Conservation (phyloP, 2,329 filamentous ascomycete species). For the Thermoascus crustaceus region DNA sequence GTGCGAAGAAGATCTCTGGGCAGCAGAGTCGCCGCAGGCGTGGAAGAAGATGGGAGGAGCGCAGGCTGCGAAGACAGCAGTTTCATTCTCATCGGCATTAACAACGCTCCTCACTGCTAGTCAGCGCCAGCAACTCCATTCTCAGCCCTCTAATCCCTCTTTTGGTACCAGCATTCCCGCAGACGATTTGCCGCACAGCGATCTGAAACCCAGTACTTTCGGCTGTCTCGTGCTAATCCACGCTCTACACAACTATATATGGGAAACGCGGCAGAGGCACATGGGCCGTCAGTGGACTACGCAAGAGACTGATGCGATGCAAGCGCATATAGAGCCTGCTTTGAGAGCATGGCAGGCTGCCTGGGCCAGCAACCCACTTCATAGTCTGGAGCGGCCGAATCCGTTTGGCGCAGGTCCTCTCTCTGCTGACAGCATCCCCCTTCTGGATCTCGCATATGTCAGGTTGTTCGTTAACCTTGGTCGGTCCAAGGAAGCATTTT, state of each 20-base stretch:
- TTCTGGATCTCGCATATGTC: slow-evolving; percentile 87
- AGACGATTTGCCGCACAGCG: slow-evolving; percentile 49
- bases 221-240: slow-evolving; percentile 89
- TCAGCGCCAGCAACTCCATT: slow-evolving; percentile 48
- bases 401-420: slow-evolving; percentile 73
- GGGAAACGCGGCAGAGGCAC: slow-evolving; percentile 89
- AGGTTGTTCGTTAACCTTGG: slow-evolving; percentile 90
- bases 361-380: slow-evolving; percentile 78
- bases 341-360: slow-evolving; percentile 89
- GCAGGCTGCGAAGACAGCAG: slow-evolving; percentile 59
- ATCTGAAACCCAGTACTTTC: slow-evolving; percentile 78
- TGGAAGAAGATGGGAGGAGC: slow-evolving; percentile 73
- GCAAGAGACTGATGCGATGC: slow-evolving; percentile 92
- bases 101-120: slow-evolving; percentile 73
- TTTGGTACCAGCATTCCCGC: slow-evolving; percentile 42
- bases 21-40: slow-evolving; percentile 69
- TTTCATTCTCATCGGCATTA: slow-evolving; percentile 75
- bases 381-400: slow-evolving; percentile 77
- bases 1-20: slow-evolving; percentile 86
- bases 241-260: slow-evolving; percentile 94
- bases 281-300: slow-evolving; percentile 83
- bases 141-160: slow-evolving; percentile 15
- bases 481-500: slow-evolving; percentile 84
- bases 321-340: slow-evolving; percentile 87
- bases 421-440: slow-evolving; percentile 81